Conservation (phyloP, 352 stramenopile species). For the Phytophthora citrophthora region DNA sequence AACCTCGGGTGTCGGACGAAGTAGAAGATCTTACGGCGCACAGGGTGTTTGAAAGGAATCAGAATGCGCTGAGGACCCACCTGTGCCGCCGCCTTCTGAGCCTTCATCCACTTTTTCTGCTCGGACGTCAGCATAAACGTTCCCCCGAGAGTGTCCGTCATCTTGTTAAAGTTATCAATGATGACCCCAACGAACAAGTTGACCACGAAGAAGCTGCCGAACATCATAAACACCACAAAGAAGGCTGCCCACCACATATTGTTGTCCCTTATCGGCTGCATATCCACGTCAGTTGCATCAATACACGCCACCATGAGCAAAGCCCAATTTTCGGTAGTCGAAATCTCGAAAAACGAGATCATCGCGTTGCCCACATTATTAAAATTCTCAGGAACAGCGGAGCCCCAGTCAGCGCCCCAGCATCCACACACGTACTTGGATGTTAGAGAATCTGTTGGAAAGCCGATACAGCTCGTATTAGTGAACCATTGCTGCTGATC, state of each 20-base stretch:
- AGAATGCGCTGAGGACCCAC: slow-evolving; percentile 63
- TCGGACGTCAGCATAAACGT: slow-evolving; percentile 84
- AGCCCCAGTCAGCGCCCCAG: slow-evolving; percentile 51
- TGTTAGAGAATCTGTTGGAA: slow-evolving; percentile 52
- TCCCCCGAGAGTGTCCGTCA: slow-evolving; percentile 74
- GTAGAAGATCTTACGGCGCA: slow-evolving; percentile 70
- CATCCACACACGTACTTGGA: slow-evolving; percentile 76
- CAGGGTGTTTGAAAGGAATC: slow-evolving; percentile 50
- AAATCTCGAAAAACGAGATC: slow-evolving; percentile 93
- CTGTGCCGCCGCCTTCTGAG: slow-evolving; percentile 59
- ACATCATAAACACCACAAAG: slow-evolving; percentile 91
- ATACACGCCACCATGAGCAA: slow-evolving; percentile 91
- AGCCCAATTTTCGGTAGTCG: slow-evolving; percentile 91
- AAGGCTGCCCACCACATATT: slow-evolving; percentile 81
- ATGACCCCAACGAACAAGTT: slow-evolving; percentile 95
- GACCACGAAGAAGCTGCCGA: slow-evolving; percentile 93
- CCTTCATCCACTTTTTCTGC: slow-evolving; percentile 90
- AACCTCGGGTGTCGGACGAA: slow-evolving; percentile 71
- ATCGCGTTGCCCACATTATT: slow-evolving; percentile 85
- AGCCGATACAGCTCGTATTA: slow-evolving; percentile 14
- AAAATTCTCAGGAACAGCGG: slow-evolving; percentile 74
- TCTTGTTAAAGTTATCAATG: slow-evolving; percentile 94
- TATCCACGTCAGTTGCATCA: slow-evolving; percentile 88
- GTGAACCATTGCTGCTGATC: slow-evolving; percentile 61
- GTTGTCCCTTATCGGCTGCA: slow-evolving; percentile 90